Evolutionary conservation across 257 asterid genomes (phyloP), one percentile per base, ranked within the genome.

Genomic region (Petunia axillaris): DNA sequence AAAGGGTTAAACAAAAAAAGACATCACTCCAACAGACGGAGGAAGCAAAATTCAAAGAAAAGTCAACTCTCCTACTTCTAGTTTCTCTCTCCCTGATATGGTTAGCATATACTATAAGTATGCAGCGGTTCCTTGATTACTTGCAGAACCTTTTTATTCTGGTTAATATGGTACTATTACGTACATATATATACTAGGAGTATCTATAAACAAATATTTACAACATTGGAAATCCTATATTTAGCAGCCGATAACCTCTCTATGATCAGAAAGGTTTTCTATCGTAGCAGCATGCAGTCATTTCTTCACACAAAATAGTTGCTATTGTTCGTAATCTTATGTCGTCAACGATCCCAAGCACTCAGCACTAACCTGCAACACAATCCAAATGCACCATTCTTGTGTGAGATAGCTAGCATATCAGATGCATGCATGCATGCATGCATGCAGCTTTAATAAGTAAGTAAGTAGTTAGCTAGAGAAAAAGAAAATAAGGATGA

Each of bases 271-370:
- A 7, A 37, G 65, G 39, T 8, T 59, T 60, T 60, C 35, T 55
- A 57, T 57, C 35, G 2, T 57, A 14, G 55, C 54, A 35, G 60
- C 25, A 25, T 25, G 25, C 60, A 48, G 60, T 48, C 44, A 48
- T 71, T 71, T 71, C 43, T 71, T 71, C 77, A 70, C 77, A 25
- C 55, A 52, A 58, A 46, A 40, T 66, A 14, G 14, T 15, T 64
- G 8, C 6, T 38, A 1, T 39, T 64, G 4, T 2, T 54, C 4
- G 3, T n/a, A 2, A 5, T 65, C 46, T 48, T 46, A 3, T 2
- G 16, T 70, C 6, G 59, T 86, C 87, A 87, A 77, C 89, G 94
- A 84, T 93, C 97, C 93, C 89, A 75, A 85, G 92, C 91, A 77
- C 87, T 89, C 16, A 88, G 62, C 35, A 93, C 81, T 54, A 93